A percentile compares a stretch with the other conserved stretches of the same genome.
phyloP scores from a whole-genome alignment of 2,329 filamentous ascomycete species.

The Penicillium sp. region DNA sequence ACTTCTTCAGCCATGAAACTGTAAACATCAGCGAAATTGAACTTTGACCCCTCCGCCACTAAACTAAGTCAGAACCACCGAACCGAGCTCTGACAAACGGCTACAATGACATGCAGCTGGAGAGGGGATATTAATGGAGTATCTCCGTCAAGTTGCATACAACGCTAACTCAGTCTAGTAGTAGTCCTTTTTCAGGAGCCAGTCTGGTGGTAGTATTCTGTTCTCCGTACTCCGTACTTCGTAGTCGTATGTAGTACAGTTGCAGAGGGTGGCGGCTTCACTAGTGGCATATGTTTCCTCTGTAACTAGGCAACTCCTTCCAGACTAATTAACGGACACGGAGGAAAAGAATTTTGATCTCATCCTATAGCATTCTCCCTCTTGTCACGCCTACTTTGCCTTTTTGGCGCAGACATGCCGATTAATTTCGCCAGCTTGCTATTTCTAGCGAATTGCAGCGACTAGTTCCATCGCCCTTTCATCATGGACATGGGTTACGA shows the following conservation, averaged over 20 bases:
- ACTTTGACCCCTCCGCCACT: conserved; percentile 9
- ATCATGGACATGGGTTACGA: not conserved
- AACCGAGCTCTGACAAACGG: conserved; percentile 11
- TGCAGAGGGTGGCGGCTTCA: not conserved
- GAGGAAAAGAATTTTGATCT: conserved; percentile 21
- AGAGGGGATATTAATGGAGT: not conserved
- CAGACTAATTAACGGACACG: not conserved
- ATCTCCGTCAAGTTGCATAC: not conserved
- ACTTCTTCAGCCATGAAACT: not conserved
- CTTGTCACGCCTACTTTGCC: conserved; percentile 9
- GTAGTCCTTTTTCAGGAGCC: not conserved
- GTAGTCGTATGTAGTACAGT: not conserved
- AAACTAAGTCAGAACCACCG: not conserved
- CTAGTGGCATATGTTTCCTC: not conserved
- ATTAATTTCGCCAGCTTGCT: conserved; percentile 18
- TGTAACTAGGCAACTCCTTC: not conserved
- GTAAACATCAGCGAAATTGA: not conserved
- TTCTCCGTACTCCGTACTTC: not conserved
- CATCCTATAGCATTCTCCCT: conserved; percentile 20
- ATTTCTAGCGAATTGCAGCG: conserved; percentile 13
- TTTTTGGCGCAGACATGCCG: conserved; percentile 21
- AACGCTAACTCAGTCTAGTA: not conserved
- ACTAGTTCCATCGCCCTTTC: not conserved
- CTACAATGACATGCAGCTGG: conserved; percentile 30
- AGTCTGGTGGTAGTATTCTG: not conserved